Evolutionary conservation across 345 rosid species (phyloP).

Genomic region (Sonneratia alba): DNA sequence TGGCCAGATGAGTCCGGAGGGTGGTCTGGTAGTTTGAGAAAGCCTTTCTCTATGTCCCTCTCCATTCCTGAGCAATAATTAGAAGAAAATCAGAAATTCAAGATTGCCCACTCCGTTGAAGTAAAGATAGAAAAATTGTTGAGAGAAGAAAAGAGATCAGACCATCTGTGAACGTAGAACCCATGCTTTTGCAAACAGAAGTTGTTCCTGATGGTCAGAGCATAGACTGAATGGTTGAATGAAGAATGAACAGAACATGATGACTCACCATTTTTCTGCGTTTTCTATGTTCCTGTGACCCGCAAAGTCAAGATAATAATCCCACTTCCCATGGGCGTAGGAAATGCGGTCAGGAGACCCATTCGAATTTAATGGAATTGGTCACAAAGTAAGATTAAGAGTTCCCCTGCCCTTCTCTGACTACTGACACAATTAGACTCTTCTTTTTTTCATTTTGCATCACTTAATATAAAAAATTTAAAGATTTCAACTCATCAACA

Average conservation of each 20-base stretch:
- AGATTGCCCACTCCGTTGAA: not conserved
- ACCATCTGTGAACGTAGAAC: not conserved
- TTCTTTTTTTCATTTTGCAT: too few species aligned
- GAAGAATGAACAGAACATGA: too few species aligned
- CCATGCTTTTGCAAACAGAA: not conserved
- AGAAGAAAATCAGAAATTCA: not conserved
- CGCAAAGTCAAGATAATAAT: not conserved
- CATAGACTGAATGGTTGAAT: not conserved
- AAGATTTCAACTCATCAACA: too few species aligned
- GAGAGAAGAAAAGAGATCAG: not conserved
- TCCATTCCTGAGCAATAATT: not conserved
- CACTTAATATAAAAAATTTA: too few species aligned
- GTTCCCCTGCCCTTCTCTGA: too few species aligned
- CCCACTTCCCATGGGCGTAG: not conserved
- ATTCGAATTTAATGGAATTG: too few species aligned
- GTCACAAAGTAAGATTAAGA: too few species aligned
- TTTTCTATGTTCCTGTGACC: not conserved
- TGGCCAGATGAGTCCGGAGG: not conserved
- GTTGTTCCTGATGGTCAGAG: not conserved
- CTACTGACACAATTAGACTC: too few species aligned
- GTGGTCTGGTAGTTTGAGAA: not conserved
- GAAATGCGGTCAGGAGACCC: too few species aligned
- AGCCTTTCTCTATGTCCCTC: not conserved
- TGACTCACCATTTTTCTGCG: not conserved
- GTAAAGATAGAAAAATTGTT: not conserved